These are phyloP conservation scores for Backusella macrospora DNA, from an alignment of 192 early-diverging fungal genomes.

Conservation along the genomic window DNA sequence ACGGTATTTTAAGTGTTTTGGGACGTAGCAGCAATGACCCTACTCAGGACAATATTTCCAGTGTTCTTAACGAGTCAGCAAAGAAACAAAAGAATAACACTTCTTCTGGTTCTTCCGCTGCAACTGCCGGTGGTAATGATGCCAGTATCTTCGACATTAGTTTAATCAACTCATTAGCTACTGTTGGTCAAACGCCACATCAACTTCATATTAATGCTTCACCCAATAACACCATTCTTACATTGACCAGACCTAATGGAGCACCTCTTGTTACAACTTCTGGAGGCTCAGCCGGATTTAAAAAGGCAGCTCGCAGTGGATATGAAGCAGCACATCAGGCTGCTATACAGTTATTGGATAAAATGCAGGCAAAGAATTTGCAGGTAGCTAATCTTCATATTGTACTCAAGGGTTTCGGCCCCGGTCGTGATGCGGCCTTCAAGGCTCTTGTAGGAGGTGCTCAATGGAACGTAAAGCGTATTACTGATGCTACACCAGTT, in stretches of 20 bases:
- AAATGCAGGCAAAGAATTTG: slow-evolving; percentile 68
- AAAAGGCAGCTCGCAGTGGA: slow-evolving; percentile 85
- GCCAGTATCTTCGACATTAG: neutral
- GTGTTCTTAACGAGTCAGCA: slow-evolving; percentile 9
- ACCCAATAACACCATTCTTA: slow-evolving; percentile 90
- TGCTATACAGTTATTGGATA: slow-evolving; percentile 69
- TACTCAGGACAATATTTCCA: slow-evolving; percentile 18
- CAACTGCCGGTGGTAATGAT: neutral
- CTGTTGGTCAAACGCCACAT: slow-evolving; percentile 34
- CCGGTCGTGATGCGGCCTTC: slow-evolving; percentile 89
- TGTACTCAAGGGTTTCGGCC: slow-evolving; percentile 87
- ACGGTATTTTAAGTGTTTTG: slow-evolving; percentile 29
- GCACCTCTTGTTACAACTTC: slow-evolving; percentile 72
- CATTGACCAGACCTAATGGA: slow-evolving; percentile 74
- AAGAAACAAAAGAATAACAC: neutral
- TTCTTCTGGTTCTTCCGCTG: neutral
- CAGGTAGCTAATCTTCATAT: slow-evolving; percentile 70
- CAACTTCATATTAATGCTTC: slow-evolving; percentile 59
- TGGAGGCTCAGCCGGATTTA: slow-evolving; percentile 84
- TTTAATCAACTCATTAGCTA: slow-evolving; percentile 1
- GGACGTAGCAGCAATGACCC: neutral
- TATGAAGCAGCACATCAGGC: slow-evolving; percentile 94
- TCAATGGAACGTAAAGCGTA: slow-evolving; percentile 69
- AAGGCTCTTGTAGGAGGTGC: slow-evolving; percentile 77
- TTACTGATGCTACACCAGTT: slow-evolving; percentile 90